A percentile compares a stretch with the other conserved stretches of the same genome.
Conservation (phyloP, 352 stramenopile species). For the Globisporangium paroecandrum region DNA sequence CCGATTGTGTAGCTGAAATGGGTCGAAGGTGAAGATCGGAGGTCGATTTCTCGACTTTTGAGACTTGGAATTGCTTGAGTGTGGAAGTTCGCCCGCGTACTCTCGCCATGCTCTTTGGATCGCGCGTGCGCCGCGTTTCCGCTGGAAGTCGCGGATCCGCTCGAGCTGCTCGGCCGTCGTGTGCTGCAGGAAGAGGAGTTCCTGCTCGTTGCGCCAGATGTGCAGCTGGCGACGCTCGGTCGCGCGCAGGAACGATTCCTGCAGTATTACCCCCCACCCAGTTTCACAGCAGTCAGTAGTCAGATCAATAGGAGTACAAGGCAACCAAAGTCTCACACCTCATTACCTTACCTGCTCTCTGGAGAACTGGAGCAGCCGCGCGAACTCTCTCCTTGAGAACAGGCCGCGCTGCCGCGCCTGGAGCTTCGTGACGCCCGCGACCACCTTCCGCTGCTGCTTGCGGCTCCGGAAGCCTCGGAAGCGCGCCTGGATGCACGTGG, state of each 20-base stretch:
- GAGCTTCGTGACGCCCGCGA: conserved; percentile 51
- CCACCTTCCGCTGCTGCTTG: conserved; percentile 20
- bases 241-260: conserved; percentile 41
- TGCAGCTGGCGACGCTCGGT: conserved; percentile 43
- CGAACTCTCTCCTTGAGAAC: conserved; percentile 51
- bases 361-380: conserved; percentile 43
- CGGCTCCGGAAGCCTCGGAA: conserved; percentile 40
- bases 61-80: neutral
- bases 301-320: neutral
- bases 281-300: neutral
- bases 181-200: conserved; percentile 63
- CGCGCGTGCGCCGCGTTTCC: conserved; percentile 27
- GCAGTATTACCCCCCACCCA: neutral
- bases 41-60: conserved; percentile 6
- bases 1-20: conserved; percentile 19
- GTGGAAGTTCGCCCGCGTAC: neutral
- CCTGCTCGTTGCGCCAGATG: conserved; percentile 61
- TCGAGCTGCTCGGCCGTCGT: conserved; percentile 49
- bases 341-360: conserved; percentile 34
- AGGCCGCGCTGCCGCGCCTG: conserved; percentile 59
- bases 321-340: neutral
- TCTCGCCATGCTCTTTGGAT: conserved; percentile 56
- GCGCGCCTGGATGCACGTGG: conserved; percentile 50
- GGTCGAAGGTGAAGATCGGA: conserved; percentile 34
- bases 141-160: conserved; percentile 41